Evolutionary conservation across 768 basidiomycete genomes (phyloP), one percentile per base, ranked within the genome.

Genomic region (Ramaria sp.): DNA sequence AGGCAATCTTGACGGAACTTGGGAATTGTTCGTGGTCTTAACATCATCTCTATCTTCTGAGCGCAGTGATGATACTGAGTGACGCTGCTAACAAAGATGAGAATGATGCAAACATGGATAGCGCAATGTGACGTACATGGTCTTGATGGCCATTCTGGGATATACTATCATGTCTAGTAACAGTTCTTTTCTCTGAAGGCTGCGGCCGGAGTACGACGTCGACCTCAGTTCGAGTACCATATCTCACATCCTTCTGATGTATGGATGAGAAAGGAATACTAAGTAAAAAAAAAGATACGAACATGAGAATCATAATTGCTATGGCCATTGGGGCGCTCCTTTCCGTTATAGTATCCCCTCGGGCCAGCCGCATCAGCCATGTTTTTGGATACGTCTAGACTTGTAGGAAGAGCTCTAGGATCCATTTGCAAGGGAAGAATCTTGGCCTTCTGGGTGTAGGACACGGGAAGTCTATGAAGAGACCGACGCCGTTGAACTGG

Each of bases 381-480:
- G 9, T 38, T 16, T 2, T 3, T 32, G 12, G 37, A 16, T 42
- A n/a, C 8, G 16, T 13, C 52, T 10, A 43, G 27, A 27, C 4
- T 2, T 24, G 9, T 18, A 25, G 39, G 25, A 22, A 28, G 51
- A 6, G 38, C 5, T 25, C n/a, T 34, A 27, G 39, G 16, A 37
- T 41, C n/a, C 13, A 8, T 5, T 16, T 32, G 39, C 2, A 24
- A 16, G 16, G 52, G 25, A 22, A 53, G 7, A 30, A 3, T 20
- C n/a, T 18, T 56, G 9, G 54, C 16, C 32, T 47, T 34, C 32
- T 12, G 39, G 24, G 49, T 39, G 24, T 50, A 39, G 30, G 55
- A 51, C 18, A 56, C 48, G 34, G 87, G 85, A 20, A 87, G 70
- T 37, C 83, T 77, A 63, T 87, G 84, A 38, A 83, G 73, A 10